These are phyloP conservation scores for Kodamaea fukazawae DNA, from an alignment of 805 yeast genomes.

Conservation along the genomic window DNA sequence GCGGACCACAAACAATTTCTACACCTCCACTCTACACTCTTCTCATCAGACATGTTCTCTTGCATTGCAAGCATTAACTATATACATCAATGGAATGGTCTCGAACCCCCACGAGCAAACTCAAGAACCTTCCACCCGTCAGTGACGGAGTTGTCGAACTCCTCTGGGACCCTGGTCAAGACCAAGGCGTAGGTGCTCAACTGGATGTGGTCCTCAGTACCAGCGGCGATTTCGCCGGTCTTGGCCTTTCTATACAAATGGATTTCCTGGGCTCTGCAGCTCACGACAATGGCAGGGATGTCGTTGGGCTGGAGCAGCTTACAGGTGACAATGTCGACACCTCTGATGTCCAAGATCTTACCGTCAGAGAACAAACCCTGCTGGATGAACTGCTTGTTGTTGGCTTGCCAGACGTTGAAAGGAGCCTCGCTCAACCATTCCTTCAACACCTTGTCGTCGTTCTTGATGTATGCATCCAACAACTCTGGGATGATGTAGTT, in stretches of 20 bases:
- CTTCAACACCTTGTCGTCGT: slow-evolving; percentile 80
- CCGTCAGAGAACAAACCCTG: slow-evolving; percentile 92
- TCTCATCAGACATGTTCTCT: too few species aligned
- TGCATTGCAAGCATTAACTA: background rate
- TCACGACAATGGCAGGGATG: slow-evolving; percentile 86
- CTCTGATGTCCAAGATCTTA: slow-evolving; percentile 87
- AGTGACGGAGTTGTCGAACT: slow-evolving; percentile 83
- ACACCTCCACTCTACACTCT: too few species aligned
- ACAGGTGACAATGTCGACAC: slow-evolving; percentile 87
- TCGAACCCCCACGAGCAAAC: slow-evolving; percentile 89
- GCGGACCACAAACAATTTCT: too few species aligned
- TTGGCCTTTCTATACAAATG: slow-evolving; percentile 84
- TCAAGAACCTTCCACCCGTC: slow-evolving; percentile 97
- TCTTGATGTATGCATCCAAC: slow-evolving; percentile 90
- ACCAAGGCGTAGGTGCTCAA: slow-evolving; percentile 96
- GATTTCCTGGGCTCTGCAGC: slow-evolving; percentile 96
- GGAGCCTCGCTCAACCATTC: slow-evolving; percentile 97
- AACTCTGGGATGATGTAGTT: slow-evolving; percentile 93
- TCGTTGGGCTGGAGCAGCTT: slow-evolving; percentile 87
- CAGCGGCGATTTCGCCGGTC: slow-evolving; percentile 94
- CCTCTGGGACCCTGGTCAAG: slow-evolving; percentile 87
- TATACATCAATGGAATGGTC: slow-evolving; percentile 56
- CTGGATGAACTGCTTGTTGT: slow-evolving; percentile 86
- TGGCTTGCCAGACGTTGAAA: slow-evolving; percentile 88
- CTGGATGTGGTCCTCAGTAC: slow-evolving; percentile 88